Percentiles rank a stretch among this genome's conserved stretches.
These are phyloP conservation scores for Nicotiana tomentosiformis DNA, from an alignment of 257 asterid genomes.

Conservation along the genomic window DNA sequence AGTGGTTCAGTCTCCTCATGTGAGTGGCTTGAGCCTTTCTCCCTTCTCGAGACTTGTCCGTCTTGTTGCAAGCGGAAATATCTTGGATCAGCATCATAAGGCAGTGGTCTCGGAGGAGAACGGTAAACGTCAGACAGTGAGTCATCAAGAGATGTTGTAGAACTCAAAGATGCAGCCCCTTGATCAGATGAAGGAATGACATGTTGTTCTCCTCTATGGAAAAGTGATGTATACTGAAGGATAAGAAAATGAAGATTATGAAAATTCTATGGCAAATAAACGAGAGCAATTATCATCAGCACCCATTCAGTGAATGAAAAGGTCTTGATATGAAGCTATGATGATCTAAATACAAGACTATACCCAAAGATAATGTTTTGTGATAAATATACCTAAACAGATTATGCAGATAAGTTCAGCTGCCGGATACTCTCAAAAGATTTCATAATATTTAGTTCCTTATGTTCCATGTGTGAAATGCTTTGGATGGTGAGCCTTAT, in stretches of 20 bases:
- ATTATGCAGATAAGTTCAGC: neutral
- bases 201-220: constrained; percentile 54
- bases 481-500: neutral
- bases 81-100: constrained; percentile 84
- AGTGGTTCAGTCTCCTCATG: constrained; percentile 78
- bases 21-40: constrained; percentile 70
- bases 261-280: neutral
- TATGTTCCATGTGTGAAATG: neutral
- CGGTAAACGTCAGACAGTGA: constrained; percentile 75
- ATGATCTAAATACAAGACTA: neutral
- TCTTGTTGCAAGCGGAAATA: constrained; percentile 59
- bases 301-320: neutral
- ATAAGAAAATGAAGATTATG: neutral
- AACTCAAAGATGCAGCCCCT: constrained; percentile 50
- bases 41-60: constrained; percentile 67
- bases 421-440: neutral
- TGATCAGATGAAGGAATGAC: constrained; percentile 48
- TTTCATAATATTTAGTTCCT: neutral
- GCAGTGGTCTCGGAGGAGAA: constrained; percentile 92
- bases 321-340: neutral
- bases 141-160: constrained; percentile 52
- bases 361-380: neutral
- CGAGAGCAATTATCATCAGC: neutral
- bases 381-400: neutral
- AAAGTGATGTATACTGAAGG: constrained; percentile 66